Evolutionary conservation across 164 flowering plant genomes (phyloP), one percentile per base, ranked within the genome.

Genomic region (Umbilicus rupestris): DNA sequence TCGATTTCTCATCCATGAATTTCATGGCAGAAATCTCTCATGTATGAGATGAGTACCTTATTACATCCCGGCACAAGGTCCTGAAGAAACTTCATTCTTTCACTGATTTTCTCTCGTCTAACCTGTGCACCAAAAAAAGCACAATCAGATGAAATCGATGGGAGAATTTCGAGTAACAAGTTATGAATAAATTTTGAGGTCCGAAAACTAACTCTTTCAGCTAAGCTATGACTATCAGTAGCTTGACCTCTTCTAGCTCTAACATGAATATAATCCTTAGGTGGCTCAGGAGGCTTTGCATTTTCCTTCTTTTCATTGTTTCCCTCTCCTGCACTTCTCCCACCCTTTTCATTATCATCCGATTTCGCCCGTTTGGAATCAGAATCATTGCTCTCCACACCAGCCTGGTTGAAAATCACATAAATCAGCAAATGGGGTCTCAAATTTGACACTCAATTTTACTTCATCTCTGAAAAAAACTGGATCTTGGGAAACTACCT

Each of bases 41-140:
- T n/a, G n/a, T n/a, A n/a, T n/a, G n/a, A n/a, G n/a, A n/a, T 5
- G 7, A 14, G 7, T 39, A 92, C 98, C 96, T 92, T 92, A 74
- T 89, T 87, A 80, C 98, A 90, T n/a, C 97, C 97, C 0, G 98
- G 98, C 10, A 93, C 98, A 62, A 93, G 96, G 81, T 90, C 97
- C 70, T 93, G 97, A 66, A 93, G 87, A 44, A 89, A 82, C 74
- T 90, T 93, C 98, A 93, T 93, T 68, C 97, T 75, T 72, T 93
- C 92, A 30, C 98, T 86, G 65, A 93, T 93, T 77, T 93, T 93
- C 77, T 93, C 98, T 70, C 98, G 76, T 62, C 98, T 71, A 7
- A 90, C 97, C 98, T 92, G 78, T 2, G 3, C 7, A 59, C 19
- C 50, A 33, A 37, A 12, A 29, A 5, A n/a, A 44, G 33, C 62